Evolutionary conservation across 352 stramenopile species (phyloP).

Genomic region (Phytophthora podocarpi): DNA sequence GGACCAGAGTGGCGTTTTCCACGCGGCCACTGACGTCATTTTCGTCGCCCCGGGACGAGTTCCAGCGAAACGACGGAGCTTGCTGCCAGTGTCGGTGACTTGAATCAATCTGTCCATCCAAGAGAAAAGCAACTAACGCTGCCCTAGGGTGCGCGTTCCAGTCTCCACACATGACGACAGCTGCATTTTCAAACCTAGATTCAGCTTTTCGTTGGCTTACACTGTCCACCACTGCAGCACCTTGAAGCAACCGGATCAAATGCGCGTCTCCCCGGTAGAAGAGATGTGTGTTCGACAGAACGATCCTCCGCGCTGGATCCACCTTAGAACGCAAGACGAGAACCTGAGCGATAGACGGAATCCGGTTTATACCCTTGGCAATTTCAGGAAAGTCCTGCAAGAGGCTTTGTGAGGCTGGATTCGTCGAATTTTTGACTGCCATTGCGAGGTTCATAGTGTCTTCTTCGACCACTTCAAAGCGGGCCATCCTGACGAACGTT

Average conservation of each 20-base stretch:
- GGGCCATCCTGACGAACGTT: constrained; percentile 44
- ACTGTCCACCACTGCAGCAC: constrained; percentile 44
- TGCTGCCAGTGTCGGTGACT: constrained; percentile 61
- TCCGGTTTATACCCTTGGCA: constrained; percentile 46
- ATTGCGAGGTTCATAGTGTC: constrained; percentile 45
- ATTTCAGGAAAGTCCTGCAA: constrained; percentile 67
- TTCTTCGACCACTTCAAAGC: constrained; percentile 59
- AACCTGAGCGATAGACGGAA: constrained; percentile 73
- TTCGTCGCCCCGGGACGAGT: constrained; percentile 11
- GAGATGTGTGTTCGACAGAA: constrained; percentile 78
- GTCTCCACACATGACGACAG: constrained; percentile 70
- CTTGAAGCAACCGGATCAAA: constrained; percentile 70
- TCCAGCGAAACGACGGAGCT: constrained; percentile 58
- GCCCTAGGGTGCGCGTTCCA: constrained; percentile 66
- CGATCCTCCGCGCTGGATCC: constrained; percentile 26
- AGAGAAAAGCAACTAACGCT: constrained; percentile 51
- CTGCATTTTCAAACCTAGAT: constrained; percentile 26
- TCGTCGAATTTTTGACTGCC: constrained; percentile 40
- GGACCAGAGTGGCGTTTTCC: constrained; percentile 2
- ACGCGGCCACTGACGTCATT: not conserved
- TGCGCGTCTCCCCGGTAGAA: constrained; percentile 79
- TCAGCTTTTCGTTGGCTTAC: constrained; percentile 36
- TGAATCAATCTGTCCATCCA: constrained; percentile 51
- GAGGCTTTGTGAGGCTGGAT: constrained; percentile 39
- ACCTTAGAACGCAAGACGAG: constrained; percentile 45